A percentile compares a stretch with the other conserved stretches of the same genome.
Conservation (phyloP, 108 stramenopile genomes). For the Nitzschia sp. region DNA sequence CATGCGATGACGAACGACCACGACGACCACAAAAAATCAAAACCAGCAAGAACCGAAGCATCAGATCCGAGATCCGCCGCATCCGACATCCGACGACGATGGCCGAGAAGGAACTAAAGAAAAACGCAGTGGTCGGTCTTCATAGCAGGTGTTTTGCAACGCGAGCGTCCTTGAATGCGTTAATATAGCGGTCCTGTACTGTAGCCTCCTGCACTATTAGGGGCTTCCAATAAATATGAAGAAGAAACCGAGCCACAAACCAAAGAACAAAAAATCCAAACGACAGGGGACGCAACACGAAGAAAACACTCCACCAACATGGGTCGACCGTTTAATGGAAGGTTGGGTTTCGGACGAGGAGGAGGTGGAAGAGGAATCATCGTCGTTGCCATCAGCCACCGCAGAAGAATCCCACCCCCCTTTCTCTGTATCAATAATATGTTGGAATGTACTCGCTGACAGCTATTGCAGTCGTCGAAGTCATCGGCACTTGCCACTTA, state of each 20-base stretch:
- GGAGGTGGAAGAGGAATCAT: background rate
- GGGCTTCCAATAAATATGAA: background rate
- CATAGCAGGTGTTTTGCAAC: no score
- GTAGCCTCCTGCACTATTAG: no score
- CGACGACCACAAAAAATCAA: no score
- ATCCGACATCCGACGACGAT: no score
- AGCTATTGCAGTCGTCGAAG: slow-evolving; percentile 67
- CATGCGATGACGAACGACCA: no score
- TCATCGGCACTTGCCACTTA: slow-evolving; percentile 46
- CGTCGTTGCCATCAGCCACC: background rate
- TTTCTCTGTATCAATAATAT: slow-evolving; percentile 29
- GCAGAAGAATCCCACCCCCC: background rate
- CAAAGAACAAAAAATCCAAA: slow-evolving; percentile 10
- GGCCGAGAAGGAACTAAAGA: no score
- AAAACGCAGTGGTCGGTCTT: no score
- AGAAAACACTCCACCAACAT: background rate
- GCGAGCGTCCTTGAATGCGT: no score
- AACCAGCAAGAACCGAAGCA: no score
- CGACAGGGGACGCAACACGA: background rate
- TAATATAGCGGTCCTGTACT: no score
- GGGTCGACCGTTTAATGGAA: slow-evolving; percentile 1
- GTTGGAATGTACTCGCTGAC: slow-evolving; percentile 84
- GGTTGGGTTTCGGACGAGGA: background rate
- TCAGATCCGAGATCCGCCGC: no score
- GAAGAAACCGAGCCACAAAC: background rate